Conservation (phyloP, 768 basidiomycete species). For the Dioszegia crocea region DNA sequence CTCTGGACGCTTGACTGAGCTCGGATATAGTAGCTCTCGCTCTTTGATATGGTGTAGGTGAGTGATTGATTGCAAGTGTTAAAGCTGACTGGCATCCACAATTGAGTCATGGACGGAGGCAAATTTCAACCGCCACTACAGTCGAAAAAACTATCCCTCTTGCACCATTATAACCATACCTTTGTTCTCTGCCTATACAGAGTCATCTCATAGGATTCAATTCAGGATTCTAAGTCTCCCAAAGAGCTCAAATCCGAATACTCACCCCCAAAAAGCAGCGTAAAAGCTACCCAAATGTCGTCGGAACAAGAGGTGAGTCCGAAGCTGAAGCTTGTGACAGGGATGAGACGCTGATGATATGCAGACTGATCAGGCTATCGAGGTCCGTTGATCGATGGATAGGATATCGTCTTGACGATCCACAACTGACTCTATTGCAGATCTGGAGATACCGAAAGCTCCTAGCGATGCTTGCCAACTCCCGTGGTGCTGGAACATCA, state of each 20-base stretch:
- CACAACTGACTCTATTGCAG: constrained; percentile 14
- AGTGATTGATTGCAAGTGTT: too few relatives aligned
- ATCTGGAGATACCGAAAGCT: constrained; percentile 91
- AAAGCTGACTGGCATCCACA: too few relatives aligned
- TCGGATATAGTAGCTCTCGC: neutral
- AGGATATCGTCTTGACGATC: neutral
- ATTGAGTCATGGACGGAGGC: neutral
- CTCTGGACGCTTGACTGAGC: neutral
- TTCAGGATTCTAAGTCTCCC: neutral
- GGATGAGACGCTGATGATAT: constrained; percentile 8
- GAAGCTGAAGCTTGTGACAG: neutral
- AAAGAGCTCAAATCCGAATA: neutral
- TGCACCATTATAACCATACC: neutral
- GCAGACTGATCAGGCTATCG: constrained; percentile 42
- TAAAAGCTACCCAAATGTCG: constrained; percentile 21
- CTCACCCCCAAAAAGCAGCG: neutral
- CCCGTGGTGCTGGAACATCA: constrained; percentile 92
- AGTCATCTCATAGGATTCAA: neutral
- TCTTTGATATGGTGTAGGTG: too few relatives aligned
- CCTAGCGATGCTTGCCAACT: constrained; percentile 93
- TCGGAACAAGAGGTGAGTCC: constrained; percentile 20
- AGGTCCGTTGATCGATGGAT: constrained; percentile 15
- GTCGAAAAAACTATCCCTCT: constrained; percentile 1
- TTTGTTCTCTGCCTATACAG: neutral
- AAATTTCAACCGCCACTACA: constrained; percentile 1